These are phyloP conservation scores for Prunus campanulata DNA, from an alignment of 306 rosid species.

Conservation along the genomic window DNA sequence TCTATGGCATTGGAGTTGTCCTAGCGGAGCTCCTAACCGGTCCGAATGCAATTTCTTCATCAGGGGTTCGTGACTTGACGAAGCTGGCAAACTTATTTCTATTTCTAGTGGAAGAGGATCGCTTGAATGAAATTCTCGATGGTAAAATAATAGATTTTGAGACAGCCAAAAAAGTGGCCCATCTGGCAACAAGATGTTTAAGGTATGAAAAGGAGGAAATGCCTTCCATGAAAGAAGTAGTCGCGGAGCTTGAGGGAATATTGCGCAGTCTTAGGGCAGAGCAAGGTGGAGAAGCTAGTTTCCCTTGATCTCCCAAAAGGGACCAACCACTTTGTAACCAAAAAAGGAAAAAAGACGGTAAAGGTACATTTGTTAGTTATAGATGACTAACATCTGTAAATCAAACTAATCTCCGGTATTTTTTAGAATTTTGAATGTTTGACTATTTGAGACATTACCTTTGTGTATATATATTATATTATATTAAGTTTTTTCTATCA, in stretches of 20 bases:
- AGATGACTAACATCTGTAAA: too few species aligned
- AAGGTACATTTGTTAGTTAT: too few species aligned
- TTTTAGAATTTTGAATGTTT: too few species aligned
- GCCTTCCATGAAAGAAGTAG: not conserved
- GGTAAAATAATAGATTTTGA: not conserved
- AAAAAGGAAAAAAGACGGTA: too few species aligned
- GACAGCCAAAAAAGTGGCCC: not conserved
- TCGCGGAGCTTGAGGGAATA: not conserved
- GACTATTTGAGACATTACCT: too few species aligned
- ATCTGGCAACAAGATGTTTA: not conserved
- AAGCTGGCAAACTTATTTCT: not conserved
- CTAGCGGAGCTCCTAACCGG: constrained; percentile 17
- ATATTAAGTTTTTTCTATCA: too few species aligned
- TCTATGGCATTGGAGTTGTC: constrained; percentile 22
- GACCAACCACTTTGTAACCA: too few species aligned
- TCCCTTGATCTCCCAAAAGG: too few species aligned
- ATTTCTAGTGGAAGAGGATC: not conserved
- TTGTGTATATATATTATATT: too few species aligned
- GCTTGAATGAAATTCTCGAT: not conserved
- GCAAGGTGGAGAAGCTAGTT: too few species aligned
- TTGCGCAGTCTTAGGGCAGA: too few species aligned
- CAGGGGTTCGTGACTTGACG: not conserved
- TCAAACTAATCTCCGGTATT: too few species aligned
- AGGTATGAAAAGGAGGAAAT: not conserved
- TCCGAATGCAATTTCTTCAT: not conserved